These are phyloP conservation scores for Vanderwaltozyma verrucispora DNA, from an alignment of 805 yeast species.

Conservation along the genomic window DNA sequence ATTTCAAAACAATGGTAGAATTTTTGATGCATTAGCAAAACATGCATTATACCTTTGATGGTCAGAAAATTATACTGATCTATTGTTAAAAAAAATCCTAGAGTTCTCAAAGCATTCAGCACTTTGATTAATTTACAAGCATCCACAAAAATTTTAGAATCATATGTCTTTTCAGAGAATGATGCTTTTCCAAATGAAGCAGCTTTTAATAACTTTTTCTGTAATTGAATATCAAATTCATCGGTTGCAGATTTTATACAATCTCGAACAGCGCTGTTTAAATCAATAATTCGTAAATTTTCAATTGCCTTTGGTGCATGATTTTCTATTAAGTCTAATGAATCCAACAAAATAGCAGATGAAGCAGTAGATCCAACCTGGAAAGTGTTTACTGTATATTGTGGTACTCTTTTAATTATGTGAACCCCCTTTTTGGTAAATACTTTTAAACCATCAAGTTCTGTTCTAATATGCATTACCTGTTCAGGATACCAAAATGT, in stretches of 20 bases:
- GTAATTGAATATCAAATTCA: constrained; percentile 73
- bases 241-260: constrained; percentile 68
- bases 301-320: constrained; percentile 78
- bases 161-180: constrained; percentile 38
- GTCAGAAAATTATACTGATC: constrained; percentile 43
- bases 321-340: constrained; percentile 52
- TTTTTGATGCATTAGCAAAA: constrained; percentile 48
- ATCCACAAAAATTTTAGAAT: constrained; percentile 52
- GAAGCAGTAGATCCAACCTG: constrained; percentile 78
- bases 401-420: constrained; percentile 53
- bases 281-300: constrained; percentile 46
- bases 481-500: constrained; percentile 41
- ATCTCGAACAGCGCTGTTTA: constrained; percentile 51
- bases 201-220: constrained; percentile 67
- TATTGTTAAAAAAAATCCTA: constrained; percentile 62
- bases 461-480: constrained; percentile 38
- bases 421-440: constrained; percentile 49
- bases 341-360: constrained; percentile 72
- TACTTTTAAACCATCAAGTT: constrained; percentile 60
- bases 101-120: constrained; percentile 53
- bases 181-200: constrained; percentile 76
- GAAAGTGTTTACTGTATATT: constrained; percentile 49
- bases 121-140: constrained; percentile 53
- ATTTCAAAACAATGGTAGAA: constrained; percentile 57
- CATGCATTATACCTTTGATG: constrained; percentile 42